Percentiles rank a stretch among this genome's conserved stretches.
Conservation (phyloP, 2,329 filamentous ascomycete genomes). For the Trichoderma koningii region DNA sequence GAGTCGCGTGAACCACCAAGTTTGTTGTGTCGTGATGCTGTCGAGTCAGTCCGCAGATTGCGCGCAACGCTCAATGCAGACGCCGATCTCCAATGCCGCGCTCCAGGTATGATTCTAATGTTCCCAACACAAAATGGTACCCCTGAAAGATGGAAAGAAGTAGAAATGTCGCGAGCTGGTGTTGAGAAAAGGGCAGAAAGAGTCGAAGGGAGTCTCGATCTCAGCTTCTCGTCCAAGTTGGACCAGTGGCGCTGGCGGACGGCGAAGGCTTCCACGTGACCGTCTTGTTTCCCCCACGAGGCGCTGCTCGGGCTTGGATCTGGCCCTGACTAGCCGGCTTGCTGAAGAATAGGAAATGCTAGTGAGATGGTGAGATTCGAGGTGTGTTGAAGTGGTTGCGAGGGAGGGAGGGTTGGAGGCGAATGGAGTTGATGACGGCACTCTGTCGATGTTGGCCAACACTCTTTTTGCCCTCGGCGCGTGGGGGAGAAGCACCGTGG, state of each 20-base stretch:
- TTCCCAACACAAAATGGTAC: neutral
- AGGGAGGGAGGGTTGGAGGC: neutral
- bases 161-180: neutral
- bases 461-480: neutral
- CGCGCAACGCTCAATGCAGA: conserved; percentile 20
- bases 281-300: conserved; percentile 16
- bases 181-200: conserved; percentile 2
- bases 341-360: conserved; percentile 7
- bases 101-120: neutral
- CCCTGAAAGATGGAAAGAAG: neutral
- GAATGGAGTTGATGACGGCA: no score
- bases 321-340: conserved; percentile 22
- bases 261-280: conserved; percentile 21
- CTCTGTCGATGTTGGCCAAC: no score
- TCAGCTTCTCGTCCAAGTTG: conserved; percentile 11
- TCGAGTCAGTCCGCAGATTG: conserved; percentile 17
- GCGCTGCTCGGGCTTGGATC: conserved; percentile 9
- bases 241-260: conserved; percentile 16
- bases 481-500: conserved; percentile 11
- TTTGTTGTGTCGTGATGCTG: neutral
- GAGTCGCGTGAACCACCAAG: conserved; percentile 7
- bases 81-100: conserved; percentile 8
- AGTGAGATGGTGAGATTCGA: conserved; percentile 3
- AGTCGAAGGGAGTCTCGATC: neutral
- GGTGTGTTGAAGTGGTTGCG: neutral